These are phyloP conservation scores for Mrakiaceae sp. DNA, from an alignment of 1,284 basidiomycete genomes.

Conservation along the genomic window DNA sequence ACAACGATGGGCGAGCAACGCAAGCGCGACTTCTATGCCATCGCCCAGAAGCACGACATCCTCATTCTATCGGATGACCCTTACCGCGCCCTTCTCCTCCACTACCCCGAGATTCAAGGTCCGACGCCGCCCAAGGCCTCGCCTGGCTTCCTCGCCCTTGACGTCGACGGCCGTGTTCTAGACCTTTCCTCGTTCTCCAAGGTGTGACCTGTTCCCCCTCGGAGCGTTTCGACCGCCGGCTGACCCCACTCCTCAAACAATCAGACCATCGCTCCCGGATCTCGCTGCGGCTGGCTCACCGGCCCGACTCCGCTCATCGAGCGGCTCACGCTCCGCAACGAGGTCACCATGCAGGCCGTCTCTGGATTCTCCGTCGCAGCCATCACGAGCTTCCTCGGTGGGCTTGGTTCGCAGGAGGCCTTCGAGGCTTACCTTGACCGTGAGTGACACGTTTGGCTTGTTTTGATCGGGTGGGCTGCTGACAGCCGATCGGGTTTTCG, in stretches of 20 bases:
- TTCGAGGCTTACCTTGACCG: constrained; percentile 26
- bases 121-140: background rate
- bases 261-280: constrained; percentile 34
- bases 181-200: constrained; percentile 70
- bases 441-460: background rate
- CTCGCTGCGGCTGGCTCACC: constrained; percentile 62
- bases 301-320: constrained; percentile 25
- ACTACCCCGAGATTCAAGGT: background rate
- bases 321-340: constrained; percentile 26
- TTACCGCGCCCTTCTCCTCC: constrained; percentile 1
- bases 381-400: constrained; percentile 26
- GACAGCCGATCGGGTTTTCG: too few species aligned
- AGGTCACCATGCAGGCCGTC: constrained; percentile 28
- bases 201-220: constrained; percentile 29
- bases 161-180: constrained; percentile 66
- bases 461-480: too few species aligned
- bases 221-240: too few species aligned
- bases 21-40: constrained; percentile 61
- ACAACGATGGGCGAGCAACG: constrained; percentile 49
- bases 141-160: constrained; percentile 37
- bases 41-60: constrained; percentile 60
- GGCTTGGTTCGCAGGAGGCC: constrained; percentile 29
- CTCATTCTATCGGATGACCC: constrained; percentile 41
- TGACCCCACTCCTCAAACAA: background rate
- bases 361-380: constrained; percentile 29